Evolutionary conservation across 352 stramenopile genomes (phyloP).

Genomic region (Globisporangium uncinulatum): DNA sequence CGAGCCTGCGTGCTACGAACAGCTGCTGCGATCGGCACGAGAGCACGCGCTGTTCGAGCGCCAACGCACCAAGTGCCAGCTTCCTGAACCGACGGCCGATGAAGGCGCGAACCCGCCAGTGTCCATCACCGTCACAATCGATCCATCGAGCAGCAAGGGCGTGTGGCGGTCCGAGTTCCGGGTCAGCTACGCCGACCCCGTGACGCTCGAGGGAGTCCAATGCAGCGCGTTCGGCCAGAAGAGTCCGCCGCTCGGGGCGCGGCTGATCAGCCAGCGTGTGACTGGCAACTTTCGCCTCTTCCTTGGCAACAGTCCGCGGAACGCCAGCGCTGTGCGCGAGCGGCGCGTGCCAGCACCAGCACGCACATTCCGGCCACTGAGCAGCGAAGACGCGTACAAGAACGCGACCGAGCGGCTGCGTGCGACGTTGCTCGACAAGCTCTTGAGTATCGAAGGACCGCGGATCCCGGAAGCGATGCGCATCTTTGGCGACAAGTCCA

Average conservation of each 20-base stretch:
- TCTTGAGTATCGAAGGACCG: conserved; percentile 49
- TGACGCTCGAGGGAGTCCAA: conserved; percentile 35
- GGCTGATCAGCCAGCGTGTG: conserved; percentile 33
- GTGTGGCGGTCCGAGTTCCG: conserved; percentile 40
- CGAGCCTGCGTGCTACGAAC: conserved; percentile 48
- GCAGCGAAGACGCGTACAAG: conserved; percentile 1
- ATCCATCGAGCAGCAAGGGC: conserved; percentile 23
- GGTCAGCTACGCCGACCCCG: conserved; percentile 44
- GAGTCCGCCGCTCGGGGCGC: conserved; percentile 17
- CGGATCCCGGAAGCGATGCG: conserved; percentile 47
- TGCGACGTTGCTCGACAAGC: conserved; percentile 41
- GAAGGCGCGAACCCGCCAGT: conserved; percentile 45
- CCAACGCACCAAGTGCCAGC: conserved; percentile 19
- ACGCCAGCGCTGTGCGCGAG: conserved; percentile 27
- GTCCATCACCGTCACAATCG: conserved; percentile 49
- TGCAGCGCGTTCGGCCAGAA: conserved; percentile 26
- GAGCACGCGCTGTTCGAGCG: conserved; percentile 14
- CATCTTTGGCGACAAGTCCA: conserved; percentile 43
- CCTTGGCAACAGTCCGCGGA: conserved; percentile 62
- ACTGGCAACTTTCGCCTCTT: conserved; percentile 51
- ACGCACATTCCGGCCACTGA: conserved; percentile 20
- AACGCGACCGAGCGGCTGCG: conserved; percentile 50
- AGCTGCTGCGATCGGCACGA: conserved; percentile 24
- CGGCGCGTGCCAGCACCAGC: conserved; percentile 10
- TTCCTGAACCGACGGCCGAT: conserved; percentile 19